phyloP scores from a whole-genome alignment of 139 green algal genomes.

The Asterochloris erici region DNA sequence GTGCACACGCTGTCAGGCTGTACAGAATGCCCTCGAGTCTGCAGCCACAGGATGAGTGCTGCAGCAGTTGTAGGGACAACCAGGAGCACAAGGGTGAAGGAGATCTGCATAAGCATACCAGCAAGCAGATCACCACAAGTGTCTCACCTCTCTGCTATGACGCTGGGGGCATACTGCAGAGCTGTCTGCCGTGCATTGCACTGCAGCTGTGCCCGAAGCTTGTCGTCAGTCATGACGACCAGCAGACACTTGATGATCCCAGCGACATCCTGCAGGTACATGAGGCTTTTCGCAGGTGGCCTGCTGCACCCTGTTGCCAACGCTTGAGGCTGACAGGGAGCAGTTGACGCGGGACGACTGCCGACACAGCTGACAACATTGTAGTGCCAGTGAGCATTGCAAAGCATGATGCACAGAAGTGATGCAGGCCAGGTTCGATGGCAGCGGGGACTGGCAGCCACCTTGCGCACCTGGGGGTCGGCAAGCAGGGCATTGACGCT shows the following conservation, averaged over 20 bases:
- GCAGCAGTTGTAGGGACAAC: neutral
- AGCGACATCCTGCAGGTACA: constrained; percentile 11
- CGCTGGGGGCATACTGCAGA: constrained; percentile 28
- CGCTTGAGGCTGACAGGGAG: too few relatives aligned
- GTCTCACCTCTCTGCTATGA: constrained; percentile 25
- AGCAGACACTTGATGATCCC: constrained; percentile 35
- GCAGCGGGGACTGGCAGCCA: too few relatives aligned
- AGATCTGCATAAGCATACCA: neutral
- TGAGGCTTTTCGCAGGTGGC: neutral
- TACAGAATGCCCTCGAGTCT: constrained; percentile 62
- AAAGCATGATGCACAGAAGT: too few relatives aligned
- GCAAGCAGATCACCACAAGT: neutral
- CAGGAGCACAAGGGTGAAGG: neutral
- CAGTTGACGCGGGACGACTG: too few relatives aligned
- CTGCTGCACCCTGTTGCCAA: too few relatives aligned
- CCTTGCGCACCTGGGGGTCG: constrained; percentile 23
- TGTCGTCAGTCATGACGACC: constrained; percentile 27
- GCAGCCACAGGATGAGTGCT: neutral
- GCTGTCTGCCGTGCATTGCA: constrained; percentile 31
- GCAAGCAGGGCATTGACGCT: constrained; percentile 53
- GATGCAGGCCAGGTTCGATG: too few relatives aligned
- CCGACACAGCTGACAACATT: too few relatives aligned
- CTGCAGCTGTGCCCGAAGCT: constrained; percentile 22
- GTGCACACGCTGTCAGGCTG: constrained; percentile 40
- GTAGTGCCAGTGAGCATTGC: too few relatives aligned